Percentiles rank a stretch among this genome's conserved stretches.
These are phyloP conservation scores for Taphrina deformans DNA, from an alignment of 1,139 yeast genomes.

Conservation along the genomic window DNA sequence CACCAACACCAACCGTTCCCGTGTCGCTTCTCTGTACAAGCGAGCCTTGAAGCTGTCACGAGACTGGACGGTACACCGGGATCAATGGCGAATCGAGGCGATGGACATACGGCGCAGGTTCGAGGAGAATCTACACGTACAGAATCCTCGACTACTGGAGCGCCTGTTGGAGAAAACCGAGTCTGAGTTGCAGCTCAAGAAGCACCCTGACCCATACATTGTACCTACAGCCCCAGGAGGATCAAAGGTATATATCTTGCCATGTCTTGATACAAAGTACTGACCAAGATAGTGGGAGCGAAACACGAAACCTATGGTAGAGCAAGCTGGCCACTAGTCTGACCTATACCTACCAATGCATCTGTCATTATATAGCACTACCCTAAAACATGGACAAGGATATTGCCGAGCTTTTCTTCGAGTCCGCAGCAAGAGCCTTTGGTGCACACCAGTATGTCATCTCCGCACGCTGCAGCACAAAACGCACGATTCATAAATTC, in stretches of 20 bases:
- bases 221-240: constrained; percentile 32
- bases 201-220: constrained; percentile 37
- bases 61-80: constrained; percentile 39
- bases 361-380: neutral
- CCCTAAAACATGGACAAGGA: neutral
- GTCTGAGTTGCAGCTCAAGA: constrained; percentile 12
- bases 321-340: neutral
- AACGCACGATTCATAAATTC: too few species aligned
- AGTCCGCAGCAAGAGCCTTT: too few species aligned
- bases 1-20: constrained; percentile 36
- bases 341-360: neutral
- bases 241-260: constrained; percentile 2
- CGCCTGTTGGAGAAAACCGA: constrained; percentile 32
- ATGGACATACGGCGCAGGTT: constrained; percentile 37
- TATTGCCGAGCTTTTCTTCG: too few species aligned
- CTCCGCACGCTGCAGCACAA: too few species aligned
- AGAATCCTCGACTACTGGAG: constrained; percentile 36
- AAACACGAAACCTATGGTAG: constrained; percentile 17
- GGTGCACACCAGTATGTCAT: too few species aligned
- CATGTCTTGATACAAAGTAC: neutral
- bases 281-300: constrained; percentile 14
- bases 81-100: constrained; percentile 37
- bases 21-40: constrained; percentile 37
- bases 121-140: constrained; percentile 37
- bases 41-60: constrained; percentile 36